These are phyloP conservation scores for Pleurotus ostreatus DNA, from an alignment of 768 basidiomycete species.

Conservation along the genomic window DNA sequence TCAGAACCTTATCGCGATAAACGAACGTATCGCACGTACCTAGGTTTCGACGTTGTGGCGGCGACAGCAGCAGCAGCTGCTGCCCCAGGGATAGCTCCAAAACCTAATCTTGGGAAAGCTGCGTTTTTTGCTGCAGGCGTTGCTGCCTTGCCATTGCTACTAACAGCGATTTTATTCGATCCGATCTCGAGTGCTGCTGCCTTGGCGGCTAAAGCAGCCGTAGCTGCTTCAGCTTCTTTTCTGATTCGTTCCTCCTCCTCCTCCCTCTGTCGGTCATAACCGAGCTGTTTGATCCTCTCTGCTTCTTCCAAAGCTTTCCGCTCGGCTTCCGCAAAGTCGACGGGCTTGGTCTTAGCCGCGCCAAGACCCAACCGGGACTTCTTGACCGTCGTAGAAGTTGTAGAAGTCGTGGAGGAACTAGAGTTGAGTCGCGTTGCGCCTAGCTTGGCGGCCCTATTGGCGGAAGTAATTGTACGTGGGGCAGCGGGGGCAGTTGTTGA, in stretches of 20 bases:
- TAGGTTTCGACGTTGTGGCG: slow-evolving; percentile 29
- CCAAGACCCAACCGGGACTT: slow-evolving; percentile 72
- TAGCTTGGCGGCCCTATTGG: slow-evolving; percentile 9
- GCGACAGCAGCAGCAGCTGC: slow-evolving; percentile 49
- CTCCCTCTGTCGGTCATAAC: slow-evolving; percentile 84
- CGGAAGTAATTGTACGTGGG: slow-evolving; percentile 54
- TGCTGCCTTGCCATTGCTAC: slow-evolving; percentile 9
- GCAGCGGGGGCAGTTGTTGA: slow-evolving; percentile 26
- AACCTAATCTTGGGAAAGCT: slow-evolving; percentile 70
- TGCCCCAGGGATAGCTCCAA: slow-evolving; percentile 74
- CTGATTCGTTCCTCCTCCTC: slow-evolving; percentile 76
- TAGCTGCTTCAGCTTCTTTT: slow-evolving; percentile 54
- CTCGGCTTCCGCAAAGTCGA: slow-evolving; percentile 95
- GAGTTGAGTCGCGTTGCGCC: slow-evolving; percentile 34
- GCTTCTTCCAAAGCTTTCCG: slow-evolving; percentile 88
- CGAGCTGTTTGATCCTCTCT: slow-evolving; percentile 86
- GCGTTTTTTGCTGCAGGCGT: not conserved
- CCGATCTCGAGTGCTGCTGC: slow-evolving; percentile 31
- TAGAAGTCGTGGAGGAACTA: slow-evolving; percentile 22
- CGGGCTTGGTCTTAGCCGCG: slow-evolving; percentile 80
- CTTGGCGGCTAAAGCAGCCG: slow-evolving; percentile 20
- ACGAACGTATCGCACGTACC: slow-evolving; percentile 17
- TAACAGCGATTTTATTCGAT: slow-evolving; percentile 23
- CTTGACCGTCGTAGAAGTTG: slow-evolving; percentile 35
- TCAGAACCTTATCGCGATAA: not conserved